Percentiles rank a stretch among this genome's conserved stretches.
These are phyloP conservation scores for Leccinum subtestaceum DNA, from an alignment of 768 basidiomycete genomes.

Conservation along the genomic window DNA sequence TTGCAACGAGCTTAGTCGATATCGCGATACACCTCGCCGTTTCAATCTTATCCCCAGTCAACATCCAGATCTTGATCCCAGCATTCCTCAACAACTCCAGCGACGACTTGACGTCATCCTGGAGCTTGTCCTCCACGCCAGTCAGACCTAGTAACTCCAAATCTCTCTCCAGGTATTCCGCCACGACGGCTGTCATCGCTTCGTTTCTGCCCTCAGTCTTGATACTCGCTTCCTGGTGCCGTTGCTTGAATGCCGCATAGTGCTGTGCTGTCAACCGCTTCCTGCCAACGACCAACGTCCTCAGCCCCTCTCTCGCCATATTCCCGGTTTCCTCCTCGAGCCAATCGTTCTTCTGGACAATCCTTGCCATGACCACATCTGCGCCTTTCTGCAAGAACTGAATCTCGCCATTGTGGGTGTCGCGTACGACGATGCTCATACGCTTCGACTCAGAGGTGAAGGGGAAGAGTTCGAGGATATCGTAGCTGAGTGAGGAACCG, in stretches of 20 bases:
- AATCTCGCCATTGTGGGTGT: constrained; percentile 70
- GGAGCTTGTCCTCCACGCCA: constrained; percentile 98
- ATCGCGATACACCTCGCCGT: constrained; percentile 98
- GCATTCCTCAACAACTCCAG: constrained; percentile 92
- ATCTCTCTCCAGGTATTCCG: constrained; percentile 79
- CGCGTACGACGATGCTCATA: constrained; percentile 96
- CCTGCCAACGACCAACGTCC: constrained; percentile 90
- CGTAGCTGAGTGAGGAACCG: constrained; percentile 64
- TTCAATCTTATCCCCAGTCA: constrained; percentile 99
- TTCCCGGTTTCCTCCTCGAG: constrained; percentile 97
- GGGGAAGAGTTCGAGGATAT: constrained; percentile 93
- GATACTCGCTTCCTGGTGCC: constrained; percentile 77
- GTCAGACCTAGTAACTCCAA: constrained; percentile 91
- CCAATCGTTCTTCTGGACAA: constrained; percentile 98
- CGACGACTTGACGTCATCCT: constrained; percentile 94
- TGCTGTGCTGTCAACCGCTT: constrained; percentile 68
- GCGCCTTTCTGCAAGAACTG: constrained; percentile 96
- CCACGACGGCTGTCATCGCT: constrained; percentile 72
- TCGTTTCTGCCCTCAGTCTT: constrained; percentile 77
- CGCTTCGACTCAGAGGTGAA: constrained; percentile 99
- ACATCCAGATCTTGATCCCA: constrained; percentile 99
- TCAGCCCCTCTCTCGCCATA: constrained; percentile 94
- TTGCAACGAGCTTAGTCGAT: constrained; percentile 91
- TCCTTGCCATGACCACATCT: constrained; percentile 95
- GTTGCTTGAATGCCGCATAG: constrained; percentile 70